Evolutionary conservation across 176 grass and related monocot genomes (phyloP).

Genomic region (Microstegium vimineum): DNA sequence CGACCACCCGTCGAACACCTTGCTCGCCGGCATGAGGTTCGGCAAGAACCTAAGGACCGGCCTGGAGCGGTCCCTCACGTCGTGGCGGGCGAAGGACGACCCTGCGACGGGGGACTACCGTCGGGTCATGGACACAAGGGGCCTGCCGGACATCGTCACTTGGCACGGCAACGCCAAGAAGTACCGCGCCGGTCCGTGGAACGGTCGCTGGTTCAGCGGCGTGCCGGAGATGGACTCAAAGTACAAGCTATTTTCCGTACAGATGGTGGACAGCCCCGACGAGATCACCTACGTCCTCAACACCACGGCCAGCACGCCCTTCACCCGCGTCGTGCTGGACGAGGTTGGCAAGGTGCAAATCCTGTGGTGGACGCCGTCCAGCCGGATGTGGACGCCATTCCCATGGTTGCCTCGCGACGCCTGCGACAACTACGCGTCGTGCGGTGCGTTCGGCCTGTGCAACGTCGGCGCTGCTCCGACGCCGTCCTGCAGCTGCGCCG

Average conservation of each 20-base stretch:
- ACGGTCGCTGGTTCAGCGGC: slow-evolving; percentile 32
- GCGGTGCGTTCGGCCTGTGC: slow-evolving; percentile 34
- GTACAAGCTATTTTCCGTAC: background rate
- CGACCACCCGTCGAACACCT: slow-evolving; percentile 36
- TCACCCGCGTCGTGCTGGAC: slow-evolving; percentile 12
- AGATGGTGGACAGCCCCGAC: background rate
- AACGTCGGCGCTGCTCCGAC: background rate
- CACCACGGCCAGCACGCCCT: background rate
- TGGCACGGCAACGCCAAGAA: background rate
- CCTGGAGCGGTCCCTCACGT: slow-evolving; percentile 15
- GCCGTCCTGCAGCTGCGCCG: slow-evolving; percentile 12
- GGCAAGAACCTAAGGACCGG: slow-evolving; percentile 20
- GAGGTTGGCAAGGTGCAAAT: background rate
- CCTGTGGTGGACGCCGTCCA: background rate
- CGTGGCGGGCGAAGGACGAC: background rate
- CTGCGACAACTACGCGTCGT: slow-evolving; percentile 26
- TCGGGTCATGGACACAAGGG: background rate
- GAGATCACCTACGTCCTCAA: slow-evolving; percentile 12
- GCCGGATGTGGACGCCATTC: background rate
- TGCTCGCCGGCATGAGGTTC: slow-evolving; percentile 35
- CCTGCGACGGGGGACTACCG: slow-evolving; percentile 16
- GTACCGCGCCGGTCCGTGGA: background rate
- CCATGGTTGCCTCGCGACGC: background rate
- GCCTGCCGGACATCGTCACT: slow-evolving; percentile 16
- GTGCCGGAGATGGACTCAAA: no score